A percentile compares a stretch with the other conserved stretches of the same genome.
phyloP scores from a whole-genome alignment of 495 filamentous ascomycete genomes.

The Usnea hakonensis region DNA sequence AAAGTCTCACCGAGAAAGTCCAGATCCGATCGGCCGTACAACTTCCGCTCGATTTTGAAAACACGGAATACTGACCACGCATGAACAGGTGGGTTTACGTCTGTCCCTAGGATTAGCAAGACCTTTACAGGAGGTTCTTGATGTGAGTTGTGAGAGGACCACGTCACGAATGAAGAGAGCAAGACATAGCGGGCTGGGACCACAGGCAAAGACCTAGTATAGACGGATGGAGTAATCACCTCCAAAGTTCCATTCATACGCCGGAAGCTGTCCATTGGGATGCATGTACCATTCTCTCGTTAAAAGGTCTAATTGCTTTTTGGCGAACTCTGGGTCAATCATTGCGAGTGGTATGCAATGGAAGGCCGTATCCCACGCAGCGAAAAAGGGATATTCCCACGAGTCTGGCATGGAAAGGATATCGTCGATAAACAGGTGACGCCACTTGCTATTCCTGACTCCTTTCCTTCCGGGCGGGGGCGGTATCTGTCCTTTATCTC shows the following conservation, averaged over 20 bases:
- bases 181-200: not conserved
- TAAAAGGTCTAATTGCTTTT: constrained; percentile 92
- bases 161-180: not conserved
- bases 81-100: constrained; percentile 94
- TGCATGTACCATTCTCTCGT: constrained; percentile 99
- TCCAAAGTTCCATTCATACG: constrained; percentile 97
- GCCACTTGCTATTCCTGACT: constrained; percentile 83
- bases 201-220: not conserved
- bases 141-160: not conserved
- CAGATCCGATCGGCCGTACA: constrained; percentile 89
- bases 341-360: constrained; percentile 92
- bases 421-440: constrained; percentile 87
- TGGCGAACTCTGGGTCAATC: constrained; percentile 95
- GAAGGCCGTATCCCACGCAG: constrained; percentile 95
- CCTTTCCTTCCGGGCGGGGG: constrained; percentile 73
- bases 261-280: constrained; percentile 86
- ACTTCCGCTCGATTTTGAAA: constrained; percentile 96
- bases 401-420: constrained; percentile 96
- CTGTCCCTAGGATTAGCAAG: not conserved
- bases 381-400: constrained; percentile 98
- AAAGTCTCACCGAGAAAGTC: constrained; percentile 57
- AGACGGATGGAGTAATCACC: constrained; percentile 25
- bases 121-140: not conserved
- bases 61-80: constrained; percentile 91
- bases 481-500: constrained; percentile 32